phyloP scores from a whole-genome alignment of 495 filamentous ascomycete genomes.

The Halenospora varia region DNA sequence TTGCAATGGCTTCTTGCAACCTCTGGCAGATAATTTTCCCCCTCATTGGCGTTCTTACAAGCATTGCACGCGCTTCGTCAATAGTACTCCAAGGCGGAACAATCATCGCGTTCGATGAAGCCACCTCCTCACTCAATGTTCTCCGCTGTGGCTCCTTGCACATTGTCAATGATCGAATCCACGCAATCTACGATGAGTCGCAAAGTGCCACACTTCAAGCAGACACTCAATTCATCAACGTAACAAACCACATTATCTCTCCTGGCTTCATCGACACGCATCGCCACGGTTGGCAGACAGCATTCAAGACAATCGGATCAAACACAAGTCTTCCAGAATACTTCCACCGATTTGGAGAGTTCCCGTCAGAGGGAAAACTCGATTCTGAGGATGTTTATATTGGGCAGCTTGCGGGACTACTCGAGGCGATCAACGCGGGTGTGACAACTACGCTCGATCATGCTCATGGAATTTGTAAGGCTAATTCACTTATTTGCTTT shows the following conservation, averaged over 20 bases:
- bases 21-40: too few species aligned
- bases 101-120: too few species aligned
- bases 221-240: slow-evolving; percentile 40
- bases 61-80: too few species aligned
- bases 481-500: background rate
- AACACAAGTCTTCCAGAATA: slow-evolving; percentile 33
- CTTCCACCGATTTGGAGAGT: slow-evolving; percentile 3
- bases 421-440: slow-evolving; percentile 50
- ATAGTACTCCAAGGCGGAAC: too few species aligned
- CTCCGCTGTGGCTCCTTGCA: background rate
- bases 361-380: background rate
- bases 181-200: background rate
- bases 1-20: too few species aligned
- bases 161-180: background rate
- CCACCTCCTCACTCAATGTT: too few species aligned
- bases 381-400: slow-evolving; percentile 44
- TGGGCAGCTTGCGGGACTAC: slow-evolving; percentile 45
- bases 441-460: slow-evolving; percentile 54
- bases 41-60: too few species aligned
- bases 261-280: slow-evolving; percentile 60
- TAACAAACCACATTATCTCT: slow-evolving; percentile 49
- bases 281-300: slow-evolving; percentile 56
- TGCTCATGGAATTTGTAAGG: slow-evolving; percentile 28
- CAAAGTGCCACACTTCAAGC: background rate
- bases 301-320: slow-evolving; percentile 35